phyloP scores from a whole-genome alignment of 1,284 basidiomycete genomes.

The Pyrrhoderma noxium region DNA sequence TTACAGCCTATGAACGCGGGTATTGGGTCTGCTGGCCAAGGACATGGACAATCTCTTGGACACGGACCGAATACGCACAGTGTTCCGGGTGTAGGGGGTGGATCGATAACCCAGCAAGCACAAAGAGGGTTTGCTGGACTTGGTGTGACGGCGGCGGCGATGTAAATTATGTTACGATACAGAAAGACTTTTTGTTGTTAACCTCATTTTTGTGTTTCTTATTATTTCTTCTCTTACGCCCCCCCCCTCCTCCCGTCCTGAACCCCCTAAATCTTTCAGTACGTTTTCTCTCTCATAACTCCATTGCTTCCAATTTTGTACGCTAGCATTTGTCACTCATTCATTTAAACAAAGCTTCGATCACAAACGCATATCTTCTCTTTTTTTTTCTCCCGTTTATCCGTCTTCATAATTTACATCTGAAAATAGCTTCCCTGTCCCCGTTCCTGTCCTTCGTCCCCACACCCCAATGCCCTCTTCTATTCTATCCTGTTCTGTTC shows the following conservation, averaged over 20 bases:
- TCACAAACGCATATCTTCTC: neutral
- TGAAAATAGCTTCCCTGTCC: neutral
- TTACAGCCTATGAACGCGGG: conserved; percentile 33
- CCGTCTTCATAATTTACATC: neutral
- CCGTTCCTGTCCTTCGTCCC: too few species aligned
- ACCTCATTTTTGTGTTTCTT: too few species aligned
- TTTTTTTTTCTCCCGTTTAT: neutral
- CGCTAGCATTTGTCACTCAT: too few species aligned
- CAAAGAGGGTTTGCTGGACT: conserved; percentile 10
- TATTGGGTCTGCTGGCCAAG: conserved; percentile 17
- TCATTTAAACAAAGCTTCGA: too few species aligned
- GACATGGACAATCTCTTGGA: conserved; percentile 29
- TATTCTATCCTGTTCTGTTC: too few species aligned
- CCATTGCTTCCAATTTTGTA: too few species aligned
- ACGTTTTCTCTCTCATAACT: too few species aligned
- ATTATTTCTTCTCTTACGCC: too few species aligned
- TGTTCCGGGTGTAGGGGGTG: conserved; percentile 20
- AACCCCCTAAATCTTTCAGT: too few species aligned
- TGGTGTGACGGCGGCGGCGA: conserved; percentile 12
- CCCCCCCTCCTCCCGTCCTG: too few species aligned
- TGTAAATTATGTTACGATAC: conserved; percentile 1
- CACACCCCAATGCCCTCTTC: too few species aligned
- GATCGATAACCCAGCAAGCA: conserved; percentile 8
- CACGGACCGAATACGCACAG: conserved; percentile 25
- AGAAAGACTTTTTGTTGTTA: neutral